Evolutionary conservation across 2,329 filamentous ascomycete genomes (phyloP).

Genomic region (Fusarium subtropicale): DNA sequence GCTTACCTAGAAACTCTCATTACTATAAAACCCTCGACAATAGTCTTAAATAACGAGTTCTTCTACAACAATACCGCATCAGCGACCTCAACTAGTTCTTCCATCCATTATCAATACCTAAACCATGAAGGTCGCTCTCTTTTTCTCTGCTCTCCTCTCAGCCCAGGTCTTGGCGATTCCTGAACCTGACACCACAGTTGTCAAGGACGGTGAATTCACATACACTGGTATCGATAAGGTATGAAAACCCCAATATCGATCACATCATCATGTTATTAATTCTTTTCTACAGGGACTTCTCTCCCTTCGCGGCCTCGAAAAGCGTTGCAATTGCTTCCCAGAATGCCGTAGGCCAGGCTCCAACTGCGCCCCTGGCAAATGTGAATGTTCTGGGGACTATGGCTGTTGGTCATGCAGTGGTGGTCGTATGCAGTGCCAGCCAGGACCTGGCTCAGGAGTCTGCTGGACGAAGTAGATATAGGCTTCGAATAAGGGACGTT

Average conservation of each 20-base stretch:
- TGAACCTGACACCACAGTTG: not conserved
- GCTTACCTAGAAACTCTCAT: not conserved
- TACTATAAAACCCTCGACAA: not conserved
- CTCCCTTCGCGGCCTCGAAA: no score
- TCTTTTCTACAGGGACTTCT: not conserved
- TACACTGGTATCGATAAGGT: not conserved
- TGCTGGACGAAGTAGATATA: not conserved
- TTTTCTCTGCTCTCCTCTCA: not conserved
- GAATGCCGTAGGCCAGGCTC: not conserved
- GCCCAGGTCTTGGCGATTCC: not conserved
- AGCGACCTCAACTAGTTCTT: not conserved
- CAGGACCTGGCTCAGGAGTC: not conserved
- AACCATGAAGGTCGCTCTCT: not conserved
- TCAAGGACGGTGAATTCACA: not conserved
- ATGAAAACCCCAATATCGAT: not conserved
- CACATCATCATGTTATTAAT: no score
- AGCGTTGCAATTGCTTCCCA: no score
- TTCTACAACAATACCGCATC: not conserved
- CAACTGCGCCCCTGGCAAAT: slow-evolving; percentile 5
- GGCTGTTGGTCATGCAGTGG: slow-evolving; percentile 20
- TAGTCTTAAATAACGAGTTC: not conserved
- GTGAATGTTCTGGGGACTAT: slow-evolving; percentile 16
- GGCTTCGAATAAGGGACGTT: no score
- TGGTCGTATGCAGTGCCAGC: slow-evolving; percentile 23
- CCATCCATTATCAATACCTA: not conserved